Base-by-base conservation (phyloP, 257 asterid species). In the Jacaranda copaia region DNA sequence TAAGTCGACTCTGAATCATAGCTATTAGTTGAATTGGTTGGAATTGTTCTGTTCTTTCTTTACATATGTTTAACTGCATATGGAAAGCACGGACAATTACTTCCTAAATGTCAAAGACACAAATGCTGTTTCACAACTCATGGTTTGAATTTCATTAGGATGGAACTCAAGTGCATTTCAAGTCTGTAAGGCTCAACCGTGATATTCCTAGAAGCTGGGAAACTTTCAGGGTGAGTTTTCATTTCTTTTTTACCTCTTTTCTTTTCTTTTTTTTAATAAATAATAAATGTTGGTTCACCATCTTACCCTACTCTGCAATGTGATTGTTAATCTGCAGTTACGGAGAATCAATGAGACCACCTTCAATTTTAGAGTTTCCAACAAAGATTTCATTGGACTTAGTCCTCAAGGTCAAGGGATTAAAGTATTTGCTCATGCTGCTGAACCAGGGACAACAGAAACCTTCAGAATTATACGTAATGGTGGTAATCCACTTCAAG, bases 101-200 rank as follows among this genome's bases (percentile, higher is more conserved):
- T 0, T 25, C 32, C 32, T 2, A 25, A 25, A 25, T 25, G 5
- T 68, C 51, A n/a, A 77, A 46, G 38, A 48, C 2, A 4, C 14
- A 11, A 59, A 19, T 20, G 66, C 42, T 59, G 48, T 14, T 19
- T 63, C 32, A 16, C 25, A 35, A 5, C 64, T 71, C 6, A 18
- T 66, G 15, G 13, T 43, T 73, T 65, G 6, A 48, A 48, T 36
- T 59, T 73, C 38, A 36, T 32, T 68, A 88, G 92, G 92, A 84
- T 81, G 90, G 92, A 65, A 83, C 90, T 70, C 89, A 86, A 82
- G 86, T 88, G 82, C 88, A 84, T 76, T 77, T 88, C 39, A 88
- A 83, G 88, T 86, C 92, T 40, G 72, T 78, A 13, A 82, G 25
- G 83, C 85, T 79, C 81, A 81, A 86, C 66, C 89, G 92, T 8